Conservation (phyloP, 257 asterid genomes). For the Gentiana dahurica region DNA sequence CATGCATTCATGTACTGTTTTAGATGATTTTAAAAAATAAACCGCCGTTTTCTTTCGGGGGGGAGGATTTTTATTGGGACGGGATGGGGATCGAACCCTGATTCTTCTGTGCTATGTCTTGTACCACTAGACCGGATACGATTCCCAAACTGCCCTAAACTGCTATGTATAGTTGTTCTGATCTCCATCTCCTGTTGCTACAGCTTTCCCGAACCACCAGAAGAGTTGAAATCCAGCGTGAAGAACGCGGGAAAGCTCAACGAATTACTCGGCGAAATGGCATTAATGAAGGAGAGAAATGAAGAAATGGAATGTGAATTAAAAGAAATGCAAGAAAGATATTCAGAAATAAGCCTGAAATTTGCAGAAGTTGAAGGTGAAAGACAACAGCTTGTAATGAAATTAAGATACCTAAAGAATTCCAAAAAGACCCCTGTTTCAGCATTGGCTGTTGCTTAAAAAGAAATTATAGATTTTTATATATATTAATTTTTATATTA, state of each 20-base stretch:
- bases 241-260: slow-evolving; percentile 11
- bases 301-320: slow-evolving; percentile 61
- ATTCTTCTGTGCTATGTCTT: no score
- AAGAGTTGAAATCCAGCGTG: slow-evolving; percentile 7
- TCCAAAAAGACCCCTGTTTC: slow-evolving; percentile 38
- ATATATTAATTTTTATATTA: no score
- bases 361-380: slow-evolving; percentile 99
- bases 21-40: no score
- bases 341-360: slow-evolving; percentile 92
- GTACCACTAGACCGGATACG: no score
- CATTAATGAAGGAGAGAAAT: slow-evolving; percentile 48
- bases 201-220: slow-evolving; percentile 16
- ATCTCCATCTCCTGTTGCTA: no score
- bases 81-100: no score
- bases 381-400: slow-evolving; percentile 91
- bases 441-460: not conserved
- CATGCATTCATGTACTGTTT: no score
- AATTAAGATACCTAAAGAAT: slow-evolving; percentile 63
- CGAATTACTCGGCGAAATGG: slow-evolving; percentile 30
- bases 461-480: not conserved
- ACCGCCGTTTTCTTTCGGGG: no score
- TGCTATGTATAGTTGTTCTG: no score
- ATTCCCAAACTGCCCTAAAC: no score
- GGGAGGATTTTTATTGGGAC: no score
- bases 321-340: slow-evolving; percentile 93